phyloP scores from a whole-genome alignment of 192 early-diverging fungal species.

The Cladochytrium replicatum region DNA sequence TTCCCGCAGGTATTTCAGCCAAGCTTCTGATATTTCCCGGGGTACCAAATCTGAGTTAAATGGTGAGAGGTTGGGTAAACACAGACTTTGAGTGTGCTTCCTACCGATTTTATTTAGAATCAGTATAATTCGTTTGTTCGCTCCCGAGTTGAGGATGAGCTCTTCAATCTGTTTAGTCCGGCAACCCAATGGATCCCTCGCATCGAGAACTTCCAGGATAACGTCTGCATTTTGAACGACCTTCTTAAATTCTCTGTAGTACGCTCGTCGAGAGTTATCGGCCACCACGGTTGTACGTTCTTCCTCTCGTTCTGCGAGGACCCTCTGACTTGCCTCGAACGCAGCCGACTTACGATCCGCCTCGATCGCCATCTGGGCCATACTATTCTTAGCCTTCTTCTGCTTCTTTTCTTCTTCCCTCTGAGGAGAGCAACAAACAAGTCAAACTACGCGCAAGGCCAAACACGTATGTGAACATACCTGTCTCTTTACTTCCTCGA shows the following conservation, averaged over 20 bases:
- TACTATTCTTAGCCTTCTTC: slow-evolving; percentile 48
- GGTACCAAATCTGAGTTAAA: slow-evolving; percentile 79
- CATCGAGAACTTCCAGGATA: slow-evolving; percentile 94
- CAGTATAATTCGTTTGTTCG: slow-evolving; percentile 85
- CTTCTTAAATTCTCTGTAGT: slow-evolving; percentile 94
- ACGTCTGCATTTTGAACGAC: slow-evolving; percentile 96
- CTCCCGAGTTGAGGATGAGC: slow-evolving; percentile 80
- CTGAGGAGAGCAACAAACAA: too few species aligned
- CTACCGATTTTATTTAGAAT: slow-evolving; percentile 95
- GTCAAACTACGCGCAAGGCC: too few species aligned
- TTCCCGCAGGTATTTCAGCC: slow-evolving; percentile 91
- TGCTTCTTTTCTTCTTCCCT: slow-evolving; percentile 51
- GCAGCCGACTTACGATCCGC: slow-evolving; percentile 42
- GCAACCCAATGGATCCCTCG: slow-evolving; percentile 92
- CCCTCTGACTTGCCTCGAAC: slow-evolving; percentile 19
- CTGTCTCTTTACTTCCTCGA: slow-evolving; percentile 45
- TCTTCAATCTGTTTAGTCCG: slow-evolving; percentile 87
- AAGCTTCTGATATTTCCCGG: slow-evolving; percentile 78
- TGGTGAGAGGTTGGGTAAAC: too few species aligned
- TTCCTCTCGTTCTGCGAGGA: too few species aligned
- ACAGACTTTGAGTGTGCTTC: slow-evolving; percentile 1
- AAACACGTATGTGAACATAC: slow-evolving; percentile 10
- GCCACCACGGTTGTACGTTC: too few species aligned
- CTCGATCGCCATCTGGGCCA: slow-evolving; percentile 60
- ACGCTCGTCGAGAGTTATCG: slow-evolving; percentile 95